Base-by-base conservation (phyloP, 208 protist species). In the Tritrichomonas foetus region DNA sequence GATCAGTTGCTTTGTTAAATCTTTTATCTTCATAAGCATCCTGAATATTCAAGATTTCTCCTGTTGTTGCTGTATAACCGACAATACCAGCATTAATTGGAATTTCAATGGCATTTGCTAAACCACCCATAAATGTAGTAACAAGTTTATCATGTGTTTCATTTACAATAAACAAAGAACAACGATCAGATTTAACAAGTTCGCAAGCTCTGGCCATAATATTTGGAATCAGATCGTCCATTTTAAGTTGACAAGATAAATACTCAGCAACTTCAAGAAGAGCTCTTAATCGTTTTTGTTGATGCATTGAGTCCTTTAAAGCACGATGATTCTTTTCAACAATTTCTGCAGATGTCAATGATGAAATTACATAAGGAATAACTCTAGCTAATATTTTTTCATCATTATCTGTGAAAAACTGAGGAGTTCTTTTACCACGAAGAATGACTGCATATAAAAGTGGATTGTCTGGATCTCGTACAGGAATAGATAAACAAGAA, bases 61-160 rank as follows among this genome's bases (percentile, higher is more conserved):
- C 78, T 39, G 78, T 89, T n/a, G 78, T 89, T 39, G 78, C 78
- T 39, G 78, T 89, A 39, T 89, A 89, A 33, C 78, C 78, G n/a
- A 89, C 78, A 57, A 89, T 89, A 39, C 78, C 78, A 14, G 78
- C 78, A 36, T 53, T 33, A 49, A 89, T 53, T 22, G 78, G 78
- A 57, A 89, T 57, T 50, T 89, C 78, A 27, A 89, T 89, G 33
- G 78, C 13, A 20, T 89, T 89, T 27, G 44, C 57, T 14, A 89
- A 36, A 5, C 78, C 78, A 13, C 78, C 78, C 22, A 14, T 25
- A 49, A 89, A 89, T 61, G 47, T 57, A 27, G 78, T 89, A 27
- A 89, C 47, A 1, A 89, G 47, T 39, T 89, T 89, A n/a, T 89
- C 78, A 13, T 30, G 8, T 39, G 78, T 16, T 9, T 89, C 78